Evolutionary conservation across 371 early-diverging fungal genomes (phyloP), one percentile per base, ranked within the genome.

Genomic region (Apophysomyces elegans): DNA sequence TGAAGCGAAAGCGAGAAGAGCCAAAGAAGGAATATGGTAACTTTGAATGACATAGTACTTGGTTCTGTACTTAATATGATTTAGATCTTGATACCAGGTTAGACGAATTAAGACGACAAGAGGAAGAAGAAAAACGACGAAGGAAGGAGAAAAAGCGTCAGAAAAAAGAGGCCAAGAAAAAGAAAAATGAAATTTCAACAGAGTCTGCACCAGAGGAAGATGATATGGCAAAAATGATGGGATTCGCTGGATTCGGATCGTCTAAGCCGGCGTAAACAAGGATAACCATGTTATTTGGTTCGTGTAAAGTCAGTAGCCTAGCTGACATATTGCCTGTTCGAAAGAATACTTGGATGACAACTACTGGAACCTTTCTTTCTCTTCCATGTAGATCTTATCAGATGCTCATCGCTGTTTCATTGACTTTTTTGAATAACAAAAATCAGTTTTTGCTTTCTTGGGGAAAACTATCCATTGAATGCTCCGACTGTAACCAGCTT

Each of bases 1-100:
- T 90, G 64, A 90, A 87, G 66, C 75, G 85, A 43, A 87, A 86
- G 70, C 77, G 77, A 38, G 85, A 86, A 26, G 79, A 75, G 7
- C 83, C 83, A 9, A 69, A 76, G 18, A 69, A 64, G 50, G 76
- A 82, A 74, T 88, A 88, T 69, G 85, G 87, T 85, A 72, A 58
- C 70, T 56, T 11, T 5, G 9, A n/a, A 16, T 11, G 12, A 6
- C 32, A 12, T 8, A 26, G 35, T 7, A 26, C 7, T 8, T 14
- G 5, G 7, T 7, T n/a, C 1, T 26, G 7, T 39, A 41, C 37
- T 16, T 54, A 39, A 58, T 14, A 5, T 41, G 37, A 46, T 58
- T 4, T 64, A 87, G 87, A 89, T 68, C 67, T 89, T 14, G 86
- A 89, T 65, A 79, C 81, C 26, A 69, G 86, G 39, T 56, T 89